These are phyloP conservation scores for Beauveria brongniartii DNA, from an alignment of 2,329 filamentous ascomycete species.

Conservation along the genomic window DNA sequence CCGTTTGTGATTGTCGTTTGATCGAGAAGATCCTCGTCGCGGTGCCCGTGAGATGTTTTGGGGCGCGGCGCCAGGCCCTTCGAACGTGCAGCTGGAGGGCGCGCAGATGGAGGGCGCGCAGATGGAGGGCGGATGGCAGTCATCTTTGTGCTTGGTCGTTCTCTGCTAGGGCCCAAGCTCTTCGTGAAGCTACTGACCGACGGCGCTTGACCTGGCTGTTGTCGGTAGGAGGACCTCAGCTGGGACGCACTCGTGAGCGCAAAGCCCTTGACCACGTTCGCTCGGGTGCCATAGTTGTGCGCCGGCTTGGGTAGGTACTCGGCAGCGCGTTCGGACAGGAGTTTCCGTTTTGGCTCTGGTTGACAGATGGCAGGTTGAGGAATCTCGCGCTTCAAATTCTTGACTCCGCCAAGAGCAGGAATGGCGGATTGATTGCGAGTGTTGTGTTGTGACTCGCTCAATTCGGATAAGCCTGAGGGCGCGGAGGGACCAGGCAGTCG, in stretches of 20 bases:
- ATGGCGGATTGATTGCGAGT: constrained; percentile 37
- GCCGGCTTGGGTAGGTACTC: constrained; percentile 39
- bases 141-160: constrained; percentile 34
- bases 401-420: constrained; percentile 29
- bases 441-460: constrained; percentile 55
- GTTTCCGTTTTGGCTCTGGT: constrained; percentile 54
- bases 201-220: constrained; percentile 21
- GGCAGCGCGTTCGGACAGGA: constrained; percentile 44
- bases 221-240: constrained; percentile 27
- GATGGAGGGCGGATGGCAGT: constrained; percentile 41
- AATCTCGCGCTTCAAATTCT: constrained; percentile 44
- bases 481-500: constrained; percentile 10
- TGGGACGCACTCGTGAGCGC: constrained; percentile 17
- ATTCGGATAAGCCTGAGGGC: constrained; percentile 37
- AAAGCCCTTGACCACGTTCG: constrained; percentile 39
- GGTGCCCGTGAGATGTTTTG: constrained; percentile 32
- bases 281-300: constrained; percentile 31
- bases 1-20: constrained; percentile 24
- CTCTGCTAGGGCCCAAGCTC: constrained; percentile 48
- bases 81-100: constrained; percentile 35
- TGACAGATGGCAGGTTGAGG: constrained; percentile 37
- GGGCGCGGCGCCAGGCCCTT: constrained; percentile 30
- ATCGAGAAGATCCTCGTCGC: constrained; percentile 31
- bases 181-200: constrained; percentile 43
- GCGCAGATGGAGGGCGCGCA: constrained; percentile 36